phyloP scores from a whole-genome alignment of 2,329 filamentous ascomycete genomes.

The Hyphodiscus sp. region DNA sequence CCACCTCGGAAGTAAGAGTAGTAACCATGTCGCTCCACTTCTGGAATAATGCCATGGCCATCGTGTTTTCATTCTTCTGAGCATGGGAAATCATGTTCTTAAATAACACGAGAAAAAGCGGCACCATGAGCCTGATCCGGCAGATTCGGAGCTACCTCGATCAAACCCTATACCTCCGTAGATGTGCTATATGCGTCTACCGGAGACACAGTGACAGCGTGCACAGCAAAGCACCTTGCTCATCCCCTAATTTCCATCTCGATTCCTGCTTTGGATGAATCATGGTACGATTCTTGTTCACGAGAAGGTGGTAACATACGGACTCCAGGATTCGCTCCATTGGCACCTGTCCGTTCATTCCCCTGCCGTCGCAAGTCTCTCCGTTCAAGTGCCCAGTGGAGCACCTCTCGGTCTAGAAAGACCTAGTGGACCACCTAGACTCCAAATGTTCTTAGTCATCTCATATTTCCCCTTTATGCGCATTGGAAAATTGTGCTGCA shows the following conservation, averaged over 20 bases:
- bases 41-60: background rate
- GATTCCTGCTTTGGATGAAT: background rate
- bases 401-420: no score
- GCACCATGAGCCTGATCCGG: no score
- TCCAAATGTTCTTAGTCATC: background rate
- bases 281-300: background rate
- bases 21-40: no score
- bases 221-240: background rate
- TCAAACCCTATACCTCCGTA: no score
- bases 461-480: background rate
- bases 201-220: no score
- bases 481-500: background rate
- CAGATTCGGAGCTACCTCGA: no score
- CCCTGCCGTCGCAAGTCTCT: no score
- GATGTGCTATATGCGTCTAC: no score
- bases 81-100: background rate
- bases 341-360: no score
- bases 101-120: background rate
- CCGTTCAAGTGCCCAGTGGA: no score
- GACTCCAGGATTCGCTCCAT: background rate
- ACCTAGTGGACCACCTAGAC: no score
- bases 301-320: background rate
- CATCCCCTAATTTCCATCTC: background rate
- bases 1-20: no score
- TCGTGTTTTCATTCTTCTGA: background rate